A percentile compares a stretch with the other conserved stretches of the same genome.
These are phyloP conservation scores for Aspergillus candidus DNA, from an alignment of 2,329 filamentous ascomycete genomes.

Conservation along the genomic window DNA sequence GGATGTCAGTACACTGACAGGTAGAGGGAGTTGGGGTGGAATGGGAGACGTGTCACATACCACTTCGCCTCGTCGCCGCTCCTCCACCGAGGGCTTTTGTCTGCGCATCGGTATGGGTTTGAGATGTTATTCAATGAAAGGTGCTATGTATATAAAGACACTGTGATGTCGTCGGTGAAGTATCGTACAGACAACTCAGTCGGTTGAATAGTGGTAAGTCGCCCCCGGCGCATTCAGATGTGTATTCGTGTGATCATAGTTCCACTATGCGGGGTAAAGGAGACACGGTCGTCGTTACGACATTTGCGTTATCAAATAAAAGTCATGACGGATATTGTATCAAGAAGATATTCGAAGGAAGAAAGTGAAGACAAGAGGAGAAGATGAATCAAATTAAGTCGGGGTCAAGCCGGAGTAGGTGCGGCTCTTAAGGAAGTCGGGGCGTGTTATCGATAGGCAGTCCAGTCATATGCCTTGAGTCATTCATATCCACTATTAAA, in stretches of 20 bases:
- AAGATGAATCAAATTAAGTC: background rate
- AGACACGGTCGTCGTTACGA: no score
- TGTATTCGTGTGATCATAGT: slow-evolving; percentile 43
- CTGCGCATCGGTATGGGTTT: slow-evolving; percentile 30
- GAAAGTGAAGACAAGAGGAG: background rate
- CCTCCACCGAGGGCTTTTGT: slow-evolving; percentile 62
- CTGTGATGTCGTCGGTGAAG: background rate
- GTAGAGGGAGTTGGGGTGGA: background rate
- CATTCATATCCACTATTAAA: no score
- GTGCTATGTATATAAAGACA: slow-evolving; percentile 2
- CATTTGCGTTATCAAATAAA: background rate
- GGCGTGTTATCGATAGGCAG: no score
- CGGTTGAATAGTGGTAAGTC: slow-evolving; percentile 22
- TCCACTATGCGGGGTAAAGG: slow-evolving; percentile 9
- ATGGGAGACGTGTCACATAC: slow-evolving; percentile 59
- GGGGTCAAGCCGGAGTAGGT: background rate
- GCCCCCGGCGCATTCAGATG: slow-evolving; percentile 32
- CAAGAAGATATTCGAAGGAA: background rate
- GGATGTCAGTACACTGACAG: slow-evolving; percentile 6
- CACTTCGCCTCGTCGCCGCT: slow-evolving; percentile 80
- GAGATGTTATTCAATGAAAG: slow-evolving; percentile 1
- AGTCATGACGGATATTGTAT: background rate
- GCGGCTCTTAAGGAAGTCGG: no score
- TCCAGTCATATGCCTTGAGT: no score
- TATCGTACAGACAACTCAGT: slow-evolving; percentile 18